A percentile compares a stretch with the other conserved stretches of the same genome.
Evolutionary conservation across 2,329 filamentous ascomycete genomes (phyloP).

Genomic region (Knufia petricola): DNA sequence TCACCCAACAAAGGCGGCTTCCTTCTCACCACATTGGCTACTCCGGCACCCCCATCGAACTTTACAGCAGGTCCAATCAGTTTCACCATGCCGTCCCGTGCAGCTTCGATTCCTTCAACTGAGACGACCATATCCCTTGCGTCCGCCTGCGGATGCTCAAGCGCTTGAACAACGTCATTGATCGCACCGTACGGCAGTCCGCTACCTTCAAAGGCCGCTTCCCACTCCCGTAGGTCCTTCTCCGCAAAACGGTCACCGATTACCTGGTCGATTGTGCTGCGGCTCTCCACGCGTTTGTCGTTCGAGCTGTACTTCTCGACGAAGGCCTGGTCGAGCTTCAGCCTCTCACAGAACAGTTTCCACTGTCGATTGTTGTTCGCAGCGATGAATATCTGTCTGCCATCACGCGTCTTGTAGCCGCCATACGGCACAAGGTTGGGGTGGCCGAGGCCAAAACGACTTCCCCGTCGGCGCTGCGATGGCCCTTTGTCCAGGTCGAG

Average conservation of each 20-base stretch:
- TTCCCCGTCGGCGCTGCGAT: conserved; percentile 15
- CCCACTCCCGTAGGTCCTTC: conserved; percentile 18
- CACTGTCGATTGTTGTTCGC: conserved; percentile 22
- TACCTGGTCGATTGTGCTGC: conserved; percentile 16
- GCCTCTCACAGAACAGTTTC: conserved; percentile 17
- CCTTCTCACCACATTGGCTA: conserved; percentile 12
- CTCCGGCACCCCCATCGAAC: conserved; percentile 12
- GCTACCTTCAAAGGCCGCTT: conserved; percentile 17
- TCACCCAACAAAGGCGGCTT: conserved; percentile 20
- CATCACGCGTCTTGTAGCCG: conserved; percentile 16
- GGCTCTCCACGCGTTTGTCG: conserved; percentile 18
- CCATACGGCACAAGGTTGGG: conserved; percentile 20
- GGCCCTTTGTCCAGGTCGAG: conserved; percentile 15
- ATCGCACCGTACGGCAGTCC: conserved; percentile 22
- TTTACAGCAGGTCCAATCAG: conserved; percentile 20
- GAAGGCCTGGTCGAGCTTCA: conserved; percentile 4
- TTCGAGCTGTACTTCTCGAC: conserved; percentile 18
- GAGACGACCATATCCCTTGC: conserved; percentile 20
- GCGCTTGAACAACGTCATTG: conserved; percentile 20
- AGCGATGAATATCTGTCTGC: conserved; percentile 18
- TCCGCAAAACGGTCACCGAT: conserved; percentile 15
- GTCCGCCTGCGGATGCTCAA: conserved; percentile 18
- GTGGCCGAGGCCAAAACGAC: conserved; percentile 18
- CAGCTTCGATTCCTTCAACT: conserved; percentile 17
- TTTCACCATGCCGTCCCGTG: conserved; percentile 18